A percentile compares a stretch with the other conserved stretches of the same genome.
Conservation (phyloP, 257 asterid species). For the Craterostigma plantagineum region DNA sequence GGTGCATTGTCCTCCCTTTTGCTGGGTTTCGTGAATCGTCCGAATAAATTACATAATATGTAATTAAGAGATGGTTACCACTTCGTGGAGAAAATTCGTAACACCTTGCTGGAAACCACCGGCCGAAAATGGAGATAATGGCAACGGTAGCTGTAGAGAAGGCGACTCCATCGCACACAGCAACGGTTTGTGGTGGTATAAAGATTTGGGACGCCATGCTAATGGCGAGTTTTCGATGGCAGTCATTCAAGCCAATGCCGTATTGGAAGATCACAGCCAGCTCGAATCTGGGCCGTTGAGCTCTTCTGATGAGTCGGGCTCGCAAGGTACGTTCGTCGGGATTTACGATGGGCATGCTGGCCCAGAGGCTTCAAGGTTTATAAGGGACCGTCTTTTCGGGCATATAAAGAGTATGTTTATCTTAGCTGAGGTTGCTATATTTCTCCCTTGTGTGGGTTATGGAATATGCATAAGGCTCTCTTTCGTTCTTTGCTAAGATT, state of each 20-base stretch:
- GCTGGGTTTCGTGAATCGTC: too few relatives aligned
- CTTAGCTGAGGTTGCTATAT: neutral
- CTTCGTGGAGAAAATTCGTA: conserved; percentile 42
- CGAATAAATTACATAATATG: too few relatives aligned
- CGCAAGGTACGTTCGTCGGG: conserved; percentile 74
- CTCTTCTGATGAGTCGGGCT: conserved; percentile 35
- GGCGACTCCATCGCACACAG: conserved; percentile 15
- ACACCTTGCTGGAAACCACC: conserved; percentile 60
- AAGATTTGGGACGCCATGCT: conserved; percentile 49
- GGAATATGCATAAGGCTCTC: neutral
- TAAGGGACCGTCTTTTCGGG: conserved; percentile 36
- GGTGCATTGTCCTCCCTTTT: too few relatives aligned
- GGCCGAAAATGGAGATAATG: conserved; percentile 17
- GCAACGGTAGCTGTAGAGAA: conserved; percentile 20
- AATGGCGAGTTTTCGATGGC: conserved; percentile 84
- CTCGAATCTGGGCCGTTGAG: conserved; percentile 75
- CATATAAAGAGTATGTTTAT: conserved; percentile 49
- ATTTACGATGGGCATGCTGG: conserved; percentile 91
- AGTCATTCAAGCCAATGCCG: conserved; percentile 55
- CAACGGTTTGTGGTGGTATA: conserved; percentile 71
- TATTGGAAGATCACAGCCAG: conserved; percentile 70
- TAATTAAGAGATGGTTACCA: conserved; percentile 29
- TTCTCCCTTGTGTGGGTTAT: neutral
- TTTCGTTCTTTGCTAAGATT: too few relatives aligned
- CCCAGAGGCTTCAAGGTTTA: conserved; percentile 57